These are phyloP conservation scores for Apiotrichum gracile DNA, from an alignment of 1,284 basidiomycete genomes.

Conservation along the genomic window DNA sequence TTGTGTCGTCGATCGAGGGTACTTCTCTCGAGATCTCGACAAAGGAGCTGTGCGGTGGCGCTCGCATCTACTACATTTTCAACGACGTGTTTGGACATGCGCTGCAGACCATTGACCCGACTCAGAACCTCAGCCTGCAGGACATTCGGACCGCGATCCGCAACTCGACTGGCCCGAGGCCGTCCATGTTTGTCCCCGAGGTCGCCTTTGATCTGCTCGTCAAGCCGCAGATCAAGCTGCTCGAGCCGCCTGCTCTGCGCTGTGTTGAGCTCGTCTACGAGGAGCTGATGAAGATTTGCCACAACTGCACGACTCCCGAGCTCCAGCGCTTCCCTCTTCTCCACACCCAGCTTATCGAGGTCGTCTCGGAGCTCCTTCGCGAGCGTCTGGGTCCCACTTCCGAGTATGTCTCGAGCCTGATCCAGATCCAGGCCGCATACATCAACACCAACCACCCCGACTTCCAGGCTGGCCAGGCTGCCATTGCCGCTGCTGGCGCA, in stretches of 20 bases:
- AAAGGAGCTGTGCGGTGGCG: constrained; percentile 96
- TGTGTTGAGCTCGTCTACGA: constrained; percentile 99
- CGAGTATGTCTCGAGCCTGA: constrained; percentile 91
- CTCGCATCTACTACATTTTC: constrained; percentile 99
- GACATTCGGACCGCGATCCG: constrained; percentile 98
- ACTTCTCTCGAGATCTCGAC: constrained; percentile 97
- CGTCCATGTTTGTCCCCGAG: constrained; percentile 95
- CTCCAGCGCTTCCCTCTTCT: constrained; percentile 93
- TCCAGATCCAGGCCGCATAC: constrained; percentile 96
- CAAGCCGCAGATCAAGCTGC: constrained; percentile 96
- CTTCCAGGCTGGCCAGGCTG: constrained; percentile 47
- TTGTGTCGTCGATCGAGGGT: constrained; percentile 94
- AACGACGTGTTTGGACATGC: constrained; percentile 96
- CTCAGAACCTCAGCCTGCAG: constrained; percentile 80
- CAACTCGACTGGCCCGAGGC: constrained; percentile 94
- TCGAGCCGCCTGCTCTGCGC: constrained; percentile 86
- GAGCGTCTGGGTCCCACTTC: constrained; percentile 95
- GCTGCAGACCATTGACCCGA: constrained; percentile 82
- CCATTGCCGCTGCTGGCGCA: constrained; percentile 44
- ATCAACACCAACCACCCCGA: constrained; percentile 73
- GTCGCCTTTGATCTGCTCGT: constrained; percentile 95
- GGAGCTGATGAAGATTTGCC: constrained; percentile 98
- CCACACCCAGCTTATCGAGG: constrained; percentile 90
- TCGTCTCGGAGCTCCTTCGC: constrained; percentile 90
- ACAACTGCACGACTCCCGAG: constrained; percentile 91